Percentiles rank a stretch among this genome's conserved stretches.
Conservation (phyloP, 805 yeast species). For the Teunomyces gatunensis region DNA sequence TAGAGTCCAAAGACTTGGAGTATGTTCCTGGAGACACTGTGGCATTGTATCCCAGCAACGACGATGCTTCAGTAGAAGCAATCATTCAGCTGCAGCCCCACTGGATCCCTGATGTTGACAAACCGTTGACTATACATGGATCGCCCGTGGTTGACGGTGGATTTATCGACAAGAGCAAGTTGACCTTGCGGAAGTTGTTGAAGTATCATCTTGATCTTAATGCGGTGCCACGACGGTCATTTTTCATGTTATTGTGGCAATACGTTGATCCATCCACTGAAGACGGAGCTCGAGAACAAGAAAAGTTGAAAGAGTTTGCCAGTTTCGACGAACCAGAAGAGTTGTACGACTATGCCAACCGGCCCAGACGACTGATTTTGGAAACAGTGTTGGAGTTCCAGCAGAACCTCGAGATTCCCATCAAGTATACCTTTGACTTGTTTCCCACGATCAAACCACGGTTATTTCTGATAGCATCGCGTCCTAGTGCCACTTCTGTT, state of each 20-base stretch:
- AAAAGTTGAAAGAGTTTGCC: constrained; percentile 73
- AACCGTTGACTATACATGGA: constrained; percentile 41
- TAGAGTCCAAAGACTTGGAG: constrained; percentile 34
- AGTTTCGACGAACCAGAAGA: constrained; percentile 74
- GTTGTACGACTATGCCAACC: constrained; percentile 83
- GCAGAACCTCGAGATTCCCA: constrained; percentile 66
- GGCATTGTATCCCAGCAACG: constrained; percentile 73
- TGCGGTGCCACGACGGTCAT: constrained; percentile 80
- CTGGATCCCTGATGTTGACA: constrained; percentile 74
- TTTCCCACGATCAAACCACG: constrained; percentile 81
- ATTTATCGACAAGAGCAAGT: constrained; percentile 39
- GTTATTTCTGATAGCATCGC: constrained; percentile 79
- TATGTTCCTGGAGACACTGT: constrained; percentile 81
- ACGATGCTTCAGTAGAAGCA: constrained; percentile 56
- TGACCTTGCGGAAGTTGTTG: constrained; percentile 71
- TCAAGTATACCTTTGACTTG: constrained; percentile 70
- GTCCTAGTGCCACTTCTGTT: constrained; percentile 37
- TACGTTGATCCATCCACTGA: constrained; percentile 51
- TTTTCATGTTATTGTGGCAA: constrained; percentile 71
- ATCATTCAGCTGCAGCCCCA: constrained; percentile 63
- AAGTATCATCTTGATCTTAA: constrained; percentile 79
- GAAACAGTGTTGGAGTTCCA: constrained; percentile 84
- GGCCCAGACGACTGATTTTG: constrained; percentile 84
- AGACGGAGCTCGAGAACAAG: constrained; percentile 68
- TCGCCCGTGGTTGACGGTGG: constrained; percentile 56